These are phyloP conservation scores for Fusarium secorum DNA, from an alignment of 2,329 filamentous ascomycete genomes.

Conservation along the genomic window DNA sequence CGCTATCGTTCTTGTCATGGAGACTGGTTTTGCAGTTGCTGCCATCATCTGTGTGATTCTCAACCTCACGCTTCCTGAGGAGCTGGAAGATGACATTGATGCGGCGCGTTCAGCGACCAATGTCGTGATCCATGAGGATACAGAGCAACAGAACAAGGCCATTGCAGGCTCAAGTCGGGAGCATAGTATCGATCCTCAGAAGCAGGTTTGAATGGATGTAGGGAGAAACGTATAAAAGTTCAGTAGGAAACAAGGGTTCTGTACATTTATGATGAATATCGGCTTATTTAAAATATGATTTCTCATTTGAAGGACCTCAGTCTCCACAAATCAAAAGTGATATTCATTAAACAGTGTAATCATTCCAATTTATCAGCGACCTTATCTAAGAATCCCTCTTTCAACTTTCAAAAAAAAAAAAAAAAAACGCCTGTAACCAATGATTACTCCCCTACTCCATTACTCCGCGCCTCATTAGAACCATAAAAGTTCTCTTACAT, in stretches of 20 bases:
- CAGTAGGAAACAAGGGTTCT: background rate
- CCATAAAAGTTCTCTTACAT: background rate
- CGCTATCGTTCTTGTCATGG: slow-evolving; percentile 75
- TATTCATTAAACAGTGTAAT: background rate
- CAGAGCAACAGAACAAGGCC: slow-evolving; percentile 7
- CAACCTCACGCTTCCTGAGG: slow-evolving; percentile 76
- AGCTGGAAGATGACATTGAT: slow-evolving; percentile 69
- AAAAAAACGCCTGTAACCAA: background rate
- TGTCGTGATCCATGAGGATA: slow-evolving; percentile 21
- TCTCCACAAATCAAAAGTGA: background rate
- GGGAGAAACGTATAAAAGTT: background rate
- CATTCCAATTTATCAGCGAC: background rate
- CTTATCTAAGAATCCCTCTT: background rate
- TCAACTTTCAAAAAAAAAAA: background rate
- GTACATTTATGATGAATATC: background rate
- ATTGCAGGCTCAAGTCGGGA: slow-evolving; percentile 27
- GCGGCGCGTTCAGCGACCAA: slow-evolving; percentile 31
- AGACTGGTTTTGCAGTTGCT: slow-evolving; percentile 78
- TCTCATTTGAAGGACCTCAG: background rate
- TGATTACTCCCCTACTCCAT: background rate
- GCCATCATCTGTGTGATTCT: slow-evolving; percentile 76
- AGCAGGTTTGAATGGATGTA: slow-evolving; percentile 14
- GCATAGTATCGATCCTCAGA: slow-evolving; percentile 35
- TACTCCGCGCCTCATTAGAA: background rate
- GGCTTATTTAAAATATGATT: background rate